Base-by-base conservation (phyloP, 208 protist species). In the Crithidia sp. region DNA sequence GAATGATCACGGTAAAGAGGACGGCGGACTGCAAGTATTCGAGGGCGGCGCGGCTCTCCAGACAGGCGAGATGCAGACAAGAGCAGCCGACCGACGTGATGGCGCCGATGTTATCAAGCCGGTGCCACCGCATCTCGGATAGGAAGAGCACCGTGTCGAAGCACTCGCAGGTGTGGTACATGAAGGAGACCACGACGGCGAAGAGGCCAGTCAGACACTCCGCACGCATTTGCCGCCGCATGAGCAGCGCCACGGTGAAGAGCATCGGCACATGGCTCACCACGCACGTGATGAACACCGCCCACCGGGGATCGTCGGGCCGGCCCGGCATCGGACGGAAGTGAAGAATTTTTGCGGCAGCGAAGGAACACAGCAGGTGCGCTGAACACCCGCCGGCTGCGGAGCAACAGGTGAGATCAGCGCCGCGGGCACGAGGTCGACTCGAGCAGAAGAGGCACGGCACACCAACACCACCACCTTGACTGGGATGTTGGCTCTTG, bases 91-190 rank as follows among this genome's bases (percentile, higher is more conserved):
- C 45, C 2, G 54, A 72, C 5, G 76, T 68, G 49, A 94, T 82
- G 14, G 79, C 86, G n/a, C 74, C 76, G 60, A 94, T 83, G 67
- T 96, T 96, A 67, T 96, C 89, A 0, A 94, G 74, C 0, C 79
- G 80, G 61, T 96, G 91, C 89, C 89, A 92, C 43, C 81, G 72
- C 71, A 76, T 47, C 67, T 93, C 84, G 0, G 83, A 72, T 14
- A 94, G 56, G 19, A 92, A 85, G 28, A 94, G 71, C 12, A 16
- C 54, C 40, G 40, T 47, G 28, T 83, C 14, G 47, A 96, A 86
- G 53, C 77, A 79, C 65, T 94, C 75, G 45, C 82, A 88, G 3
- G 69, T 78, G 73, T 94, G 92, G 67, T 93, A 93, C 80, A 96
- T 89, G 45, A 96, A 73, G 9, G 86, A 93, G 2, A 76, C 55